Evolutionary conservation across 306 rosid genomes (phyloP).

Genomic region (Cucurbita pepo): DNA sequence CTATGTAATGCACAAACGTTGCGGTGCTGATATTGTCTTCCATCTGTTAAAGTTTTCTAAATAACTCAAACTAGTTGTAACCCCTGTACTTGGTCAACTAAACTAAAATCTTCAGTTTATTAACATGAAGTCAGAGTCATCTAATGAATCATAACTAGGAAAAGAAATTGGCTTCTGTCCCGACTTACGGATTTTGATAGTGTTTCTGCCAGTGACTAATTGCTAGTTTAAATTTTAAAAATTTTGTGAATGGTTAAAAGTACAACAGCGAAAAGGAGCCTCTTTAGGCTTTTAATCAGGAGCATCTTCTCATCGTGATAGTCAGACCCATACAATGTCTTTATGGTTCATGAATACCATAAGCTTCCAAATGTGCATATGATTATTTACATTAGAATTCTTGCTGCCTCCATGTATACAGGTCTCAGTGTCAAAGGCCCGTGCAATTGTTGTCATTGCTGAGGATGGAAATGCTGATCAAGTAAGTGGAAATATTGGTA

Average conservation of each 20-base stretch:
- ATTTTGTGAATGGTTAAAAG: neutral
- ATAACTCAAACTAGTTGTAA: neutral
- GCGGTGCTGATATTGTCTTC: neutral
- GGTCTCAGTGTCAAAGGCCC: constrained; percentile 93
- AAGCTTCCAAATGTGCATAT: neutral
- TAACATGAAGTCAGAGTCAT: neutral
- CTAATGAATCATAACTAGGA: neutral
- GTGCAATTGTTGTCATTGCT: constrained; percentile 79
- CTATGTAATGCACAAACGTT: neutral
- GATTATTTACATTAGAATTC: neutral
- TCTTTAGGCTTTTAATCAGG: neutral
- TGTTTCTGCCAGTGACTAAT: neutral
- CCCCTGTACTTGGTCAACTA: neutral
- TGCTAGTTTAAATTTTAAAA: neutral
- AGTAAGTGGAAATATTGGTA: constrained; percentile 21
- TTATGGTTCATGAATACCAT: neutral
- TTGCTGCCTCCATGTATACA: constrained; percentile 14
- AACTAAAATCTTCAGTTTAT: neutral
- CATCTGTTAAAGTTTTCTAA: neutral
- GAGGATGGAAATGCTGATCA: constrained; percentile 95
- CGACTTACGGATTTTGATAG: neutral
- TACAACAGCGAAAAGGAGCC: neutral
- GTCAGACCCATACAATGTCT: neutral
- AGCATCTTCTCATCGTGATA: neutral
- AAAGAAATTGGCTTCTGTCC: neutral